Conservation (phyloP, 441 rosid genomes). For the Eruca vesicaria region DNA sequence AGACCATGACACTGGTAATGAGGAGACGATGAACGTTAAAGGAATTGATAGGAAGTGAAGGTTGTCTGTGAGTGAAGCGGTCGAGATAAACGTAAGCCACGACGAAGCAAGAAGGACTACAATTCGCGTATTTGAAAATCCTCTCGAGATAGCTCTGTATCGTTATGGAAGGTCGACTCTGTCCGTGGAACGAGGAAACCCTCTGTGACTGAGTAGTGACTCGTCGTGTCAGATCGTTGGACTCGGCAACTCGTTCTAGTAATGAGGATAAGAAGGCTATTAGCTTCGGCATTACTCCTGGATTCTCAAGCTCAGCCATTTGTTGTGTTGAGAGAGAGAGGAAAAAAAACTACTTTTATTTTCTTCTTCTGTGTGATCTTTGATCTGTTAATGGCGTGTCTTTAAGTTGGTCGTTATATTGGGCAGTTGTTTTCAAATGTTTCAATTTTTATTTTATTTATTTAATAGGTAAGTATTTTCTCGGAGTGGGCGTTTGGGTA, state of each 20-base stretch:
- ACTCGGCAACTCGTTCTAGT: constrained; percentile 66
- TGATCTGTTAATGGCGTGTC: constrained; percentile 23
- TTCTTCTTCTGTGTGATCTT: background rate
- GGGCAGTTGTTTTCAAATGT: too few species aligned
- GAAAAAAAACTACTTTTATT: background rate
- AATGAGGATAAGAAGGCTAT: constrained; percentile 69
- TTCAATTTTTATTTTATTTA: background rate
- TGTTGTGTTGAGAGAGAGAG: constrained; percentile 18
- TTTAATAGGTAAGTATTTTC: background rate
- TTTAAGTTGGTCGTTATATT: constrained; percentile 33
- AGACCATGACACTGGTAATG: constrained; percentile 81
- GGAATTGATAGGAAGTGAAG: constrained; percentile 73
- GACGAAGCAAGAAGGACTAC: constrained; percentile 82
- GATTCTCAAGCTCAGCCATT: constrained; percentile 63
- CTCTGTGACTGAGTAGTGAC: constrained; percentile 47
- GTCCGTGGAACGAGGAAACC: constrained; percentile 72
- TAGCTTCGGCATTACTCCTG: constrained; percentile 53
- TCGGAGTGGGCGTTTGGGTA: too few species aligned
- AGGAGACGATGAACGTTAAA: constrained; percentile 87
- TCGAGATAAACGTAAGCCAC: constrained; percentile 90
- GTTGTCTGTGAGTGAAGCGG: constrained; percentile 70
- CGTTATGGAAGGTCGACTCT: constrained; percentile 69
- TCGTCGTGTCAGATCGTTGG: constrained; percentile 52
- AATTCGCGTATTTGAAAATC: constrained; percentile 82
- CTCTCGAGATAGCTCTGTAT: constrained; percentile 70